phyloP scores from a whole-genome alignment of 2,329 filamentous ascomycete genomes.

The Fonsecaea pugnacius region DNA sequence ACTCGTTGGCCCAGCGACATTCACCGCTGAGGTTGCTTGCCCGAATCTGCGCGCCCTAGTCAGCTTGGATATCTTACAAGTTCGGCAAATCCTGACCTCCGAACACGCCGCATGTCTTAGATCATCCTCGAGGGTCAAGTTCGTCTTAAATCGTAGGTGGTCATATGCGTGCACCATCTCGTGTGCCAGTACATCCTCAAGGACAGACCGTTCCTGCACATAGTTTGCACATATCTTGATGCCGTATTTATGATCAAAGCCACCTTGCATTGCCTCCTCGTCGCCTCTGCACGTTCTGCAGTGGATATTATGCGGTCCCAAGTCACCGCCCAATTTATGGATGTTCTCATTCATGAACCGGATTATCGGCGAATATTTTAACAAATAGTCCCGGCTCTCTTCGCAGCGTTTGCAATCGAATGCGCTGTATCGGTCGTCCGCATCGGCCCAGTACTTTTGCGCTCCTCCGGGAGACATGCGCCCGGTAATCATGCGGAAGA shows the following conservation, averaged over 20 bases:
- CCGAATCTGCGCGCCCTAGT: constrained; percentile 67
- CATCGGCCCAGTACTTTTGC: constrained; percentile 76
- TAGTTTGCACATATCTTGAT: constrained; percentile 94
- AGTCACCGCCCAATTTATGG: constrained; percentile 72
- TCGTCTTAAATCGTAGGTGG: constrained; percentile 86
- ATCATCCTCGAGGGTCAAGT: constrained; percentile 69
- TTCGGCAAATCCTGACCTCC: constrained; percentile 64
- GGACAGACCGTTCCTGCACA: constrained; percentile 74
- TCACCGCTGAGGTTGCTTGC: constrained; percentile 92
- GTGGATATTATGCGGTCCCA: constrained; percentile 75
- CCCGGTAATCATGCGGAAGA: constrained; percentile 80
- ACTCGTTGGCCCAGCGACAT: constrained; percentile 86
- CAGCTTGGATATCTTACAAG: constrained; percentile 1
- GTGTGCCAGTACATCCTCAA: constrained; percentile 93
- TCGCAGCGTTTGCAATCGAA: constrained; percentile 82
- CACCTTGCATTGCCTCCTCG: constrained; percentile 72
- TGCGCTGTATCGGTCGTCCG: constrained; percentile 75
- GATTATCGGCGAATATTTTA: constrained; percentile 82
- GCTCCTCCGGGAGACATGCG: constrained; percentile 70
- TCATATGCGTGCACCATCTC: constrained; percentile 99
- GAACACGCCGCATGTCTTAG: constrained; percentile 90
- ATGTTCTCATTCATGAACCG: constrained; percentile 86
- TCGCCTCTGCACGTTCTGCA: constrained; percentile 70
- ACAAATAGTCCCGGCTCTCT: constrained; percentile 77
- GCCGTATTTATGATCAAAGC: constrained; percentile 83